Evolutionary conservation across 2,329 filamentous ascomycete species (phyloP).

Genomic region (Trichoderma sp.): DNA sequence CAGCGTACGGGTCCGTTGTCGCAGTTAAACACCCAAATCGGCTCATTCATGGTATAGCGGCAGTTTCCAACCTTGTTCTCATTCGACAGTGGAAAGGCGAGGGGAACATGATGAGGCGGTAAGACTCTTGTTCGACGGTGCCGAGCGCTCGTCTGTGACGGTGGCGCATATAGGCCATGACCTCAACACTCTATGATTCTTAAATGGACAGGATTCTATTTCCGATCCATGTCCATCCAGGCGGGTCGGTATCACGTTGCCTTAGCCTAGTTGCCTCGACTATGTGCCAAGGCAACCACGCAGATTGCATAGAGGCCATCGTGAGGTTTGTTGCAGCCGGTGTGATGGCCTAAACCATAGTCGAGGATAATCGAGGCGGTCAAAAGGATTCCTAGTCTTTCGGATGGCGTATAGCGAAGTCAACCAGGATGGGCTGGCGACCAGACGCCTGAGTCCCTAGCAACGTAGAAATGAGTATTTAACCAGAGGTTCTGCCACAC

Average conservation of each 20-base stretch:
- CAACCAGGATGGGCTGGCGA: neutral
- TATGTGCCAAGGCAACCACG: slow-evolving; percentile 20
- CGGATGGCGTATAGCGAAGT: neutral
- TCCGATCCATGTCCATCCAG: slow-evolving; percentile 5
- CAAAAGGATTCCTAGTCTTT: slow-evolving; percentile 1
- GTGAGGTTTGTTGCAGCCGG: slow-evolving; percentile 17
- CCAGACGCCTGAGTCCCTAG: no score
- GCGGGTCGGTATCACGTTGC: slow-evolving; percentile 21
- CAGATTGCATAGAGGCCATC: neutral
- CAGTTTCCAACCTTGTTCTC: neutral
- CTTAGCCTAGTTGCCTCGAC: slow-evolving; percentile 13
- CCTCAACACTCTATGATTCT: neutral
- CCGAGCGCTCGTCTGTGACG: slow-evolving; percentile 10
- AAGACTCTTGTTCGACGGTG: slow-evolving; percentile 17
- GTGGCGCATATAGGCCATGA: neutral
- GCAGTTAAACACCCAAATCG: slow-evolving; percentile 5
- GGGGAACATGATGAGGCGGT: slow-evolving; percentile 10
- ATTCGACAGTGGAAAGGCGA: neutral
- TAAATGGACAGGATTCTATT: neutral
- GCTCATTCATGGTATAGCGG: neutral
- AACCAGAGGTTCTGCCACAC: neutral
- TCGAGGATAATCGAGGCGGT: slow-evolving; percentile 13
- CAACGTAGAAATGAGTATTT: neutral
- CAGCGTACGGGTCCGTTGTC: neutral
- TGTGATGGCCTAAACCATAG: slow-evolving; percentile 6